phyloP scores from a whole-genome alignment of 305 asterid genomes.

The Fraxinus angustifolia region DNA sequence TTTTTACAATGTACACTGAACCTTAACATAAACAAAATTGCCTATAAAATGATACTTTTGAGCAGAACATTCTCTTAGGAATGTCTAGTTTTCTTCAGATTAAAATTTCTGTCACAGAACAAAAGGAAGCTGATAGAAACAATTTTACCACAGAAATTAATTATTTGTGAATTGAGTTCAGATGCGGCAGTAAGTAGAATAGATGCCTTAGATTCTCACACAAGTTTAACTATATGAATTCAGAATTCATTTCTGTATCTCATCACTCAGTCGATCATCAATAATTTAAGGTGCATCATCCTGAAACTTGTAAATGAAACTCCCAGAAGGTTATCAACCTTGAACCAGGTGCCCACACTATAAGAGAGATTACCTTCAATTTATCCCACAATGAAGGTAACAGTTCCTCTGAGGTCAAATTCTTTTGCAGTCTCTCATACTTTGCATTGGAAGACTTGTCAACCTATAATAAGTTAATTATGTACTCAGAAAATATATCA shows the following conservation, averaged over 20 bases:
- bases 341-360: not conserved
- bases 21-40: too few species aligned
- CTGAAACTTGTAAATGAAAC: not conserved
- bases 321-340: not conserved
- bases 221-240: not conserved
- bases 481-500: not conserved
- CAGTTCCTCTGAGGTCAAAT: conserved; percentile 84
- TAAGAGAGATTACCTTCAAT: conserved; percentile 67
- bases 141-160: not conserved
- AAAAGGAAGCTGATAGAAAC: not conserved
- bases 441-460: conserved; percentile 77
- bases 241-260: not conserved
- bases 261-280: not conserved
- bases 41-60: not conserved
- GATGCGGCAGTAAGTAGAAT: not conserved
- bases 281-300: not conserved
- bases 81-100: not conserved
- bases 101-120: too few species aligned
- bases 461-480: conserved; percentile 44
- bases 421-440: conserved; percentile 89
- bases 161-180: not conserved
- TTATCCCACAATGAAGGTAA: conserved; percentile 98
- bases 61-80: not conserved
- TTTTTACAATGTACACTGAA: too few species aligned
- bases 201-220: not conserved